Conservation (phyloP, 2,329 filamentous ascomycete genomes). For the Cordyceps tenuipes region DNA sequence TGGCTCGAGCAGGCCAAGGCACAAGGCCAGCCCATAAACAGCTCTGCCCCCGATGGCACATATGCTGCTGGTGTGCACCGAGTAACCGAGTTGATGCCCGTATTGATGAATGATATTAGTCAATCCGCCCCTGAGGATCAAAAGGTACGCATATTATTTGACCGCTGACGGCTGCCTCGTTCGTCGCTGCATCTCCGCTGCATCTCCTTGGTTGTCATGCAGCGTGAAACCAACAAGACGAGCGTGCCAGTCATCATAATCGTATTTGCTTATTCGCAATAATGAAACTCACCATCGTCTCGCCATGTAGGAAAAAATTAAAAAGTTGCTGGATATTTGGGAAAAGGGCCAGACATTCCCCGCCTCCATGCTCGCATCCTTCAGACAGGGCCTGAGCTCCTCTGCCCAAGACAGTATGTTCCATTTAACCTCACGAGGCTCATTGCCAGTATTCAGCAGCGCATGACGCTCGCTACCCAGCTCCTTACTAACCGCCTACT, state of each 20-base stretch:
- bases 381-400: slow-evolving; percentile 71
- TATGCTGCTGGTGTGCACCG: slow-evolving; percentile 92
- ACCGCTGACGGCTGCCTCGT: slow-evolving; percentile 14
- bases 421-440: not conserved
- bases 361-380: slow-evolving; percentile 63
- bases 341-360: slow-evolving; percentile 93
- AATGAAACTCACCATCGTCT: slow-evolving; percentile 17
- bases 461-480: not conserved
- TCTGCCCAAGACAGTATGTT: slow-evolving; percentile 47
- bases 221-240: not conserved
- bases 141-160: slow-evolving; percentile 66
- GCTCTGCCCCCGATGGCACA: slow-evolving; percentile 78
- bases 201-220: slow-evolving; percentile 13
- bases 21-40: slow-evolving; percentile 72
- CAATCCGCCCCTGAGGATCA: slow-evolving; percentile 83
- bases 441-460: not conserved
- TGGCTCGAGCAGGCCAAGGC: slow-evolving; percentile 95
- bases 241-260: slow-evolving; percentile 18
- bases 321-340: slow-evolving; percentile 94
- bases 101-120: slow-evolving; percentile 92
- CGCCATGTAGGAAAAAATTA: slow-evolving; percentile 77
- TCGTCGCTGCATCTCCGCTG: slow-evolving; percentile 25
- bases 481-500: slow-evolving; percentile 29
- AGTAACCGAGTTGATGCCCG: slow-evolving; percentile 90
- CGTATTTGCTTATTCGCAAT: slow-evolving; percentile 8